Conservation (phyloP, 805 yeast genomes). For the Pichia paraexigua region DNA sequence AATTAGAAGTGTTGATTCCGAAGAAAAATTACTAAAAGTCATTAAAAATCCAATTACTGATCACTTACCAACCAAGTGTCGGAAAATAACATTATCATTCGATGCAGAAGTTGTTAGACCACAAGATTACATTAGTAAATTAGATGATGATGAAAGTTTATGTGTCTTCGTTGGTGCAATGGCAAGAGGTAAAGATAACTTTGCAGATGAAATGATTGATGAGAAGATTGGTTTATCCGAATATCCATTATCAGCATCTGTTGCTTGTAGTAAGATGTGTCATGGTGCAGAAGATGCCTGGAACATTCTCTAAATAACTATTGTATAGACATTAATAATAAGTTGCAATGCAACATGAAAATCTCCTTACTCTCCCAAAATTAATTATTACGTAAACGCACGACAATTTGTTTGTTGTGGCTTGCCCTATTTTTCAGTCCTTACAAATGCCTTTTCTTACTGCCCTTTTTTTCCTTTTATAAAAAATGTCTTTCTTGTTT, state of each 20-base stretch:
- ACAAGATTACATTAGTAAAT: slow-evolving; percentile 73
- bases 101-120: slow-evolving; percentile 86
- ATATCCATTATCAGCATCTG: slow-evolving; percentile 93
- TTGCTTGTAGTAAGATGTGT: slow-evolving; percentile 96
- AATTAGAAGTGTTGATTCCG: slow-evolving; percentile 90
- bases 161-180: slow-evolving; percentile 99
- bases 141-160: slow-evolving; percentile 85
- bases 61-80: slow-evolving; percentile 92
- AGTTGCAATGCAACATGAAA: not conserved
- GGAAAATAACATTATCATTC: slow-evolving; percentile 83
- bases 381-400: not conserved
- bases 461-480: not conserved
- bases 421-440: not conserved
- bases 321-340: not conserved
- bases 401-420: not conserved
- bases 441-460: not conserved
- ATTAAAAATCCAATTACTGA: slow-evolving; percentile 97
- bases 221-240: slow-evolving; percentile 94
- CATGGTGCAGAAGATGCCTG: slow-evolving; percentile 99
- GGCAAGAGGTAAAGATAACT: slow-evolving; percentile 97
- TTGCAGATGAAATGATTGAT: slow-evolving; percentile 95
- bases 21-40: slow-evolving; percentile 87
- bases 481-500: not conserved
- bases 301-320: slow-evolving; percentile 49
- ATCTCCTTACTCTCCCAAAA: not conserved